Evolutionary conservation across 2,329 filamentous ascomycete species (phyloP).

Genomic region (Graphilbum sp.): DNA sequence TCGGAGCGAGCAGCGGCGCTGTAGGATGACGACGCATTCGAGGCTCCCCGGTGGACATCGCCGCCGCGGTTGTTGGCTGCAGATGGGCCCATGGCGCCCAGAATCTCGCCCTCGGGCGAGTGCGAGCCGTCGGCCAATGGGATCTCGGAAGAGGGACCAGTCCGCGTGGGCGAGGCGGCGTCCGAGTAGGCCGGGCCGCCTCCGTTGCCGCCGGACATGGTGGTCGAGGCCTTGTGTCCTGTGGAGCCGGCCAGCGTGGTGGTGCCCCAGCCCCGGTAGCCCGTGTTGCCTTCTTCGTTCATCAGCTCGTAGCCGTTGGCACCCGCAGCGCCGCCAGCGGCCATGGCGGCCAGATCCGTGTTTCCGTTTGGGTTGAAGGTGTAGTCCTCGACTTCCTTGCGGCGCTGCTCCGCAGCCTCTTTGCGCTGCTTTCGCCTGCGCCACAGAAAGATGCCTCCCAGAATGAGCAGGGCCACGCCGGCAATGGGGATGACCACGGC

Average conservation of each 20-base stretch:
- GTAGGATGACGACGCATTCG: slow-evolving; percentile 93
- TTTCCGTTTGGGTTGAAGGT: slow-evolving; percentile 96
- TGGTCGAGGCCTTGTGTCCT: slow-evolving; percentile 75
- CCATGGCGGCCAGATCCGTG: slow-evolving; percentile 48
- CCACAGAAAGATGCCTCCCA: slow-evolving; percentile 71
- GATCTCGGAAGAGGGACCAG: slow-evolving; percentile 41
- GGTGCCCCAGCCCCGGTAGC: slow-evolving; percentile 90
- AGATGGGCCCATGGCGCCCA: slow-evolving; percentile 65
- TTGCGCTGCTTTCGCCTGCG: slow-evolving; percentile 74
- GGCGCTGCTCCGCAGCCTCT: slow-evolving; percentile 68
- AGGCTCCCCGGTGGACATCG: slow-evolving; percentile 75
- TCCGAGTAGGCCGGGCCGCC: slow-evolving; percentile 57
- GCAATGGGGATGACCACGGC: slow-evolving; percentile 89
- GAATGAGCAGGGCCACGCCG: slow-evolving; percentile 64
- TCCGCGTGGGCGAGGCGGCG: slow-evolving; percentile 49
- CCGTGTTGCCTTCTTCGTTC: slow-evolving; percentile 57
- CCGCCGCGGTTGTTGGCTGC: slow-evolving; percentile 45
- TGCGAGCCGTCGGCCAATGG: slow-evolving; percentile 43
- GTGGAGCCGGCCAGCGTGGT: slow-evolving; percentile 51
- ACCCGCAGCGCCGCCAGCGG: slow-evolving; percentile 18
- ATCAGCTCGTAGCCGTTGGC: slow-evolving; percentile 50
- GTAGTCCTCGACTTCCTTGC: slow-evolving; percentile 96
- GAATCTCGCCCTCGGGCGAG: slow-evolving; percentile 61
- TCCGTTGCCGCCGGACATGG: slow-evolving; percentile 58
- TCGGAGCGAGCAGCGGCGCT: slow-evolving; percentile 66